These are phyloP conservation scores for Escovopsis sp. DNA, from an alignment of 2,329 filamentous ascomycete species.

Conservation along the genomic window DNA sequence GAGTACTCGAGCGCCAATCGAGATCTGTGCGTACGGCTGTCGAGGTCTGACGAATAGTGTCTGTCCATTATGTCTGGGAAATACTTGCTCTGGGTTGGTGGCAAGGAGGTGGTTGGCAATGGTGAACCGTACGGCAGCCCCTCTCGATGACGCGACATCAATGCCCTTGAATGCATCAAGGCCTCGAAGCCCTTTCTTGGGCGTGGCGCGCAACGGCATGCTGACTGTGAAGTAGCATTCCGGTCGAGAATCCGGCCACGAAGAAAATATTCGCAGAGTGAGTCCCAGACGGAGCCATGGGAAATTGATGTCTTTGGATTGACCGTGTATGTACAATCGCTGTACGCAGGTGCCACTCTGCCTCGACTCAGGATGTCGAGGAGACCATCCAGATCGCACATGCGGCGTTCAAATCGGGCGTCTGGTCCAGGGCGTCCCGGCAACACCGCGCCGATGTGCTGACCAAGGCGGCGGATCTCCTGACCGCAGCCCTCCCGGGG, in stretches of 20 bases:
- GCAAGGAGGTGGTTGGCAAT: slow-evolving; percentile 17
- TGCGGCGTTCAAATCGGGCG: slow-evolving; percentile 48
- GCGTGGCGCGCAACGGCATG: neutral
- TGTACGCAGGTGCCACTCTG: slow-evolving; percentile 14
- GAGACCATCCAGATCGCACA: slow-evolving; percentile 32
- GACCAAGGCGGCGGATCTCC: slow-evolving; percentile 40
- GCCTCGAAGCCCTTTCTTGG: too few species aligned
- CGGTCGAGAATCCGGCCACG: slow-evolving; percentile 38
- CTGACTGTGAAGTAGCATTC: slow-evolving; percentile 25
- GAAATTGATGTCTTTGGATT: neutral
- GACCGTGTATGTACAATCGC: neutral
- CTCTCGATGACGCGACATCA: neutral
- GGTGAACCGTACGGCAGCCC: slow-evolving; percentile 28
- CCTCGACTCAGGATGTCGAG: slow-evolving; percentile 16
- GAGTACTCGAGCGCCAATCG: too few species aligned
- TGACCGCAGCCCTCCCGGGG: slow-evolving; percentile 35
- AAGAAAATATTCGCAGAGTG: slow-evolving; percentile 2
- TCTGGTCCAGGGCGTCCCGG: slow-evolving; percentile 47
- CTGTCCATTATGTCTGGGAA: neutral
- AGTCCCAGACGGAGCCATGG: neutral
- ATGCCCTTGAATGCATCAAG: too few species aligned
- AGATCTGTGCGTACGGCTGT: too few species aligned
- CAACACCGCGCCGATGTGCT: slow-evolving; percentile 47
- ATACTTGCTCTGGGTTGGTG: slow-evolving; percentile 13
- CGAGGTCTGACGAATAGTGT: too few species aligned